Evolutionary conservation across 352 stramenopile species (phyloP), one percentile per base, ranked within the genome.

Genomic region (Phytophthora rubi): DNA sequence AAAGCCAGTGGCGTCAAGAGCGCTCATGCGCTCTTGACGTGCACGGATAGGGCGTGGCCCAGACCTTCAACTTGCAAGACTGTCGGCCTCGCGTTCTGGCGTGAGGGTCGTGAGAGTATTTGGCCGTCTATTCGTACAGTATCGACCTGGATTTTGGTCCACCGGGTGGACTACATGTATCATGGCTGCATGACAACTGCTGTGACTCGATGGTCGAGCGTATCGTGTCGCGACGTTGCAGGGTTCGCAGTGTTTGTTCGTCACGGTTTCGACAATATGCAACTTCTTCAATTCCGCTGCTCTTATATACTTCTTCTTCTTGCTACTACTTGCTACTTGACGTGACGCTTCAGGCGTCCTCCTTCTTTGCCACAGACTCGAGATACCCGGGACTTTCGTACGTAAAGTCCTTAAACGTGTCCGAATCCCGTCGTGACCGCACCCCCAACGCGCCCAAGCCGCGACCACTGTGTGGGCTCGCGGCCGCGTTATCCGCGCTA

Each of bases 361-460:
- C 73, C 45, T 80, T 77, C 52, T 77, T 78, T 32, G 65, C 75
- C 42, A 90, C 48, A 0, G 75, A 77, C 30, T 94, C 85, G 26
- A 94, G 64, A 60, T 90, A 70, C 53, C 85, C 86, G 3, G 87
- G 85, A 61, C 81, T 92, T 53, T 91, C 87, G 32, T 92, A 94
- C 26, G 86, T 91, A 74, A 94, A 93, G 15, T 87, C 85, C 35
- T 91, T 87, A 62, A 94, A 94, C 42, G 80, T 93, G 56, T 94
- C 82, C 59, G 85, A 92, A 48, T 92, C 82, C 15, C 79, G 82
- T 33, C 77, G 72, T 55, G 62, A 75, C 12, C 68, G 68, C 39
- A 75, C 65, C 4, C 63, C 47, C 49, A 71, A 68, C 9, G 69
- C 52, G 1, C 44, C 45, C 18, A 73, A 55, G 4, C 62, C 28